These are phyloP conservation scores for Calonectria naviculata DNA, from an alignment of 2,329 filamentous ascomycete species.

Conservation along the genomic window DNA sequence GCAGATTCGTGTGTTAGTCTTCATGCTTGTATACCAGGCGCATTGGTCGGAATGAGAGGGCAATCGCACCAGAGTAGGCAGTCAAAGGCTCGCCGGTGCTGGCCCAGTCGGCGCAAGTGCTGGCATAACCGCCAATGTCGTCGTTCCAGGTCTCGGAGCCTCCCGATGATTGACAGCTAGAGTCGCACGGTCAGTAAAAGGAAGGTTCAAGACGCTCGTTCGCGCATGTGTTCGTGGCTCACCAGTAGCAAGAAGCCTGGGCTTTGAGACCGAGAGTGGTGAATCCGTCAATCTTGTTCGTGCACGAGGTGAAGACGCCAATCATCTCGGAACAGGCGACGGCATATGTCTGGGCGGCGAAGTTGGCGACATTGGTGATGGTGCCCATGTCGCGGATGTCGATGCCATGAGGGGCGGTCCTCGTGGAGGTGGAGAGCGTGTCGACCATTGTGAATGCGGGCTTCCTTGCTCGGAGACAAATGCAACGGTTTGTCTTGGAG, in stretches of 20 bases:
- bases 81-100: constrained; percentile 40
- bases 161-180: constrained; percentile 36
- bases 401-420: background rate
- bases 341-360: constrained; percentile 32
- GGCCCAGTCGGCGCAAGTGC: constrained; percentile 44
- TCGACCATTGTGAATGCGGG: background rate
- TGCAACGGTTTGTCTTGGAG: background rate
- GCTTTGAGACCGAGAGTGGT: constrained; percentile 34
- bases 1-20: constrained; percentile 16
- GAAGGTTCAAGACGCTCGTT: no score
- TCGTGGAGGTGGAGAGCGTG: background rate
- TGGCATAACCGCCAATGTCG: constrained; percentile 42
- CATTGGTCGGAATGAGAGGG: background rate
- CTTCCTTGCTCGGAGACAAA: background rate
- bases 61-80: constrained; percentile 37
- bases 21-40: background rate
- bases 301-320: constrained; percentile 41
- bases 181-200: constrained; percentile 23
- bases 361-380: background rate
- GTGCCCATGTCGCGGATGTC: background rate
- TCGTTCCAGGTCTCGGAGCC: constrained; percentile 41
- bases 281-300: constrained; percentile 38
- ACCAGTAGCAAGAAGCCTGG: constrained; percentile 49
- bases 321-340: constrained; percentile 42
- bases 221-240: constrained; percentile 1